Base-by-base conservation (phyloP, 192 early-diverging fungal species). In the Backusella australiensis region DNA sequence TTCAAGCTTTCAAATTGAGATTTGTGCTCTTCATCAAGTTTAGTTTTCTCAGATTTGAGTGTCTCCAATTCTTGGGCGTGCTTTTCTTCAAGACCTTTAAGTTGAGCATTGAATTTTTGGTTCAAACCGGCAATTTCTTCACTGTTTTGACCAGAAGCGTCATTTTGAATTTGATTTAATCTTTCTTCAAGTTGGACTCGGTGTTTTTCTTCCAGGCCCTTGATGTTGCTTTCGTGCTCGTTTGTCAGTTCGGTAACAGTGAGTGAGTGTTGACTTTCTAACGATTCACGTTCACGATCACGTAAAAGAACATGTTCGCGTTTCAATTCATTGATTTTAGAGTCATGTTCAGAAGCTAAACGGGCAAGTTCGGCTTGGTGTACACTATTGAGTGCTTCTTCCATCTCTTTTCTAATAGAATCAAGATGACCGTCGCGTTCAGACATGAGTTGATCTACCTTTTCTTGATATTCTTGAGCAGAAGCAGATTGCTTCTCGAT, bases 221-320 rank as follows among this genome's bases (percentile, higher is more conserved):
- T 26, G 17, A 71, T 29, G 5, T 9, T 32, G 6, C 0, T 39
- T 29, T 44, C 26, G 42, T 71, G 70, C 15, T 39, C 29, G 2
- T 14, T 44, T 32, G 44, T 46, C 15, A 71, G n/a, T 19, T 44
- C 65, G 15, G 9, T n/a, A 6, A 75, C 3, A 19, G 65, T 65
- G 7, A 32, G 36, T 41, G 66, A 32, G 36, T 75, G 74, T 3
- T 39, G 41, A 2, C 17, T 36, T 65, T 71, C 32, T 17, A 79
- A 35, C 5, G 42, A 35, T 65, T 70, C 67, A 5, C 32, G 42
- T 9, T 65, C 67, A 35, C 46, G 72, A 23, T 79, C 78, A 19
- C 73, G 65, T 69, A 75, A 73, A 29, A 74, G 29, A n/a, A 70
- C 39, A 46, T 73, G 67, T 2, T 79, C 65, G 12, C 72, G 73